These are phyloP conservation scores for Lactarius sp. DNA, from an alignment of 768 basidiomycete genomes.

Conservation along the genomic window DNA sequence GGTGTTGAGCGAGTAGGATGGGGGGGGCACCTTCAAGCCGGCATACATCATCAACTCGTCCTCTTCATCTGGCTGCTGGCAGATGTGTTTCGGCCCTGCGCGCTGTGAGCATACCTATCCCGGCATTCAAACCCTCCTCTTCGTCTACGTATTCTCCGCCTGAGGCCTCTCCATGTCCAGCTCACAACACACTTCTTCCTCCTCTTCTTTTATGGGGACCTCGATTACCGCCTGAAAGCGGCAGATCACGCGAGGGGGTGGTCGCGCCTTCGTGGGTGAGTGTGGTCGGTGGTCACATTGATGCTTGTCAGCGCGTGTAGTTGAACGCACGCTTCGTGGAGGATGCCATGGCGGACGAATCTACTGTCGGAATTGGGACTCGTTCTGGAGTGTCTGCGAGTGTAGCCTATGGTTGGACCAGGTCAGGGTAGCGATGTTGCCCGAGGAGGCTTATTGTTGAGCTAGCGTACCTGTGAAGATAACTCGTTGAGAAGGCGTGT, in stretches of 20 bases:
- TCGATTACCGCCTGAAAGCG: conserved; percentile 31
- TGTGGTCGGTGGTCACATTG: conserved; percentile 41
- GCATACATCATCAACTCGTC: conserved; percentile 58
- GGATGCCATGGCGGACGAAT: too few relatives aligned
- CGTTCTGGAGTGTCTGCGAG: too few relatives aligned
- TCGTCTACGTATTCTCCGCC: conserved; percentile 9
- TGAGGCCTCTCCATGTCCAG: not conserved
- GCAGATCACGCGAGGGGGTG: conserved; percentile 37
- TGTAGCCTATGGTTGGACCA: too few relatives aligned
- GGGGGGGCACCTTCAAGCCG: conserved; percentile 37
- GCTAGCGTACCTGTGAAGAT: too few relatives aligned
- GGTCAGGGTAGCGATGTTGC: too few relatives aligned
- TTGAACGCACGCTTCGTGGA: too few relatives aligned
- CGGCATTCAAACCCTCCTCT: conserved; percentile 24
- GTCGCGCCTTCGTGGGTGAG: conserved; percentile 59
- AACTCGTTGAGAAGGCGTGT: too few relatives aligned
- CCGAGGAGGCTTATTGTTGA: too few relatives aligned
- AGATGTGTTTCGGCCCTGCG: conserved; percentile 21
- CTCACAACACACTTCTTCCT: conserved; percentile 33
- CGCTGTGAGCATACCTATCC: not conserved
- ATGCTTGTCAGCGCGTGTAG: conserved; percentile 2
- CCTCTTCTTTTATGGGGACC: too few relatives aligned
- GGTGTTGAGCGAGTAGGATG: not conserved
- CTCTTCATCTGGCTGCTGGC: conserved; percentile 35
- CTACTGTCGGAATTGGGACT: too few relatives aligned